These are phyloP conservation scores for Liriodendron chinense DNA, from an alignment of 164 flowering plant species.

Conservation along the genomic window DNA sequence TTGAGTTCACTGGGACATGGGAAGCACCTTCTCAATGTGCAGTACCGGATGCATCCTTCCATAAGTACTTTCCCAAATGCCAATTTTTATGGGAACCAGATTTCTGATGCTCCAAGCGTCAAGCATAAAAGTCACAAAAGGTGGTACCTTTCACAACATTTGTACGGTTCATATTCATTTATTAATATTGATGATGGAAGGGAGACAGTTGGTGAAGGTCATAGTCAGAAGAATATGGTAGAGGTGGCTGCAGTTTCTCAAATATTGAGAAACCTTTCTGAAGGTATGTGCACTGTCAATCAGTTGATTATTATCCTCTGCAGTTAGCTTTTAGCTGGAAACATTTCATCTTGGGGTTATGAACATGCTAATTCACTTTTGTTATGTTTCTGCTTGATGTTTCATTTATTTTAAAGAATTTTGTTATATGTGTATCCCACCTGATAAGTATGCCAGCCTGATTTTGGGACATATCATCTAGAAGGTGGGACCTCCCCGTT, in stretches of 20 bases:
- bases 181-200: constrained; percentile 26
- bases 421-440: too few species aligned
- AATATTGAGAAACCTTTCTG: constrained; percentile 27
- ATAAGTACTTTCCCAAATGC: constrained; percentile 47
- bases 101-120: constrained; percentile 33
- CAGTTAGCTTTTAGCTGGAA: too few species aligned
- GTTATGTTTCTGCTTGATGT: neutral
- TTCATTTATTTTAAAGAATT: too few species aligned
- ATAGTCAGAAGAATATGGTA: constrained; percentile 31
- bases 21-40: constrained; percentile 40
- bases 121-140: constrained; percentile 16
- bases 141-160: constrained; percentile 26
- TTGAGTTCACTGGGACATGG: constrained; percentile 28
- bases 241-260: constrained; percentile 32
- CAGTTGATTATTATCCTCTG: too few species aligned
- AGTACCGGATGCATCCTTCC: constrained; percentile 49
- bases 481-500: too few species aligned
- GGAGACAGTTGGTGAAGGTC: constrained; percentile 15
- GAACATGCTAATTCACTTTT: neutral
- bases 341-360: neutral
- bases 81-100: constrained; percentile 32
- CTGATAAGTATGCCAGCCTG: too few species aligned
- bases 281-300: constrained; percentile 23
- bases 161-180: constrained; percentile 51
- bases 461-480: too few species aligned